Evolutionary conservation across 768 basidiomycete species (phyloP).

Genomic region (Galerina marginata): DNA sequence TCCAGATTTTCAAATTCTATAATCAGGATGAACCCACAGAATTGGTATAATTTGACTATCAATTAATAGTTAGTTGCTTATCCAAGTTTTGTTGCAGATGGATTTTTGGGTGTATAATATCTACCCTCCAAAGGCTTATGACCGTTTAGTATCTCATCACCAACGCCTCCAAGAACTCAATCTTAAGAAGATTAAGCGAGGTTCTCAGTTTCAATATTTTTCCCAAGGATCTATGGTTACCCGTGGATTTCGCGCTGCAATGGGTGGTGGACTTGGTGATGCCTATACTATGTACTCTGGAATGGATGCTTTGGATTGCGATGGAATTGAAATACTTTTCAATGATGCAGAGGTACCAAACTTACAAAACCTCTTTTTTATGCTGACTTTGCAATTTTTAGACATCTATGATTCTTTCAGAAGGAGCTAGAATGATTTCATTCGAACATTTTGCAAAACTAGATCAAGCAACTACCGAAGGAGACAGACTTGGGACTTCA

Average conservation of each 20-base stretch:
- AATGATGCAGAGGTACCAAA: slow-evolving; percentile 3
- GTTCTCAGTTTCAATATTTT: neutral
- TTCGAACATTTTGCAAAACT: neutral
- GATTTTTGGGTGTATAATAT: neutral
- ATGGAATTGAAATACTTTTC: neutral
- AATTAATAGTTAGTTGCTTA: neutral
- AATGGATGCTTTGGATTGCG: neutral
- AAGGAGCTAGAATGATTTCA: neutral
- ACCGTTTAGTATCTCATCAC: neutral
- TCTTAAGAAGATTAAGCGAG: neutral
- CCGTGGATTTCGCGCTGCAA: neutral
- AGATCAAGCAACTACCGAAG: neutral
- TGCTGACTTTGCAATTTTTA: neutral
- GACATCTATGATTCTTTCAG: neutral
- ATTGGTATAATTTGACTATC: too few species aligned
- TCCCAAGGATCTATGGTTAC: neutral
- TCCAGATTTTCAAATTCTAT: too few species aligned
- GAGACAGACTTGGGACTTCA: neutral
- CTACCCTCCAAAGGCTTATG: neutral
- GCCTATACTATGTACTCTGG: neutral
- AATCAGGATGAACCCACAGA: too few species aligned
- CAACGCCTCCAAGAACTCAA: neutral
- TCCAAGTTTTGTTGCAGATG: neutral
- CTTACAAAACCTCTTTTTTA: neutral
- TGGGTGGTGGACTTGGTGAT: slow-evolving; percentile 4